phyloP scores from a whole-genome alignment of 75 land plant species.

The Pseudotsuga menziesii region DNA sequence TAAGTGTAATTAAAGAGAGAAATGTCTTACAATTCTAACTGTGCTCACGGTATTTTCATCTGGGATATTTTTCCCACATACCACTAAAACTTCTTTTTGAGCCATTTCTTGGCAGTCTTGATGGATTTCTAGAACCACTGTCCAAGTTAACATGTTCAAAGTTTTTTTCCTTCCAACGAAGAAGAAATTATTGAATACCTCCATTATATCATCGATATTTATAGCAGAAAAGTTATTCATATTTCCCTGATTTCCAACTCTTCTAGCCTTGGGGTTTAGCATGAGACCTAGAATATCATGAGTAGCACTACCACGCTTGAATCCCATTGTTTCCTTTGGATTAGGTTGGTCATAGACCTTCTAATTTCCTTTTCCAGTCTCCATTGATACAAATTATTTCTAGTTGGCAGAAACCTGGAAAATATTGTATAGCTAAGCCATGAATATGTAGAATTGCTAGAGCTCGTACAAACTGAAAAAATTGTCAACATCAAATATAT shows the following conservation, averaged over 20 bases:
- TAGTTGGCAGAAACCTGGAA: no score
- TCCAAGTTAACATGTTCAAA: constrained; percentile 36
- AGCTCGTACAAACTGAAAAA: no score
- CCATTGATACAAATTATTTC: no score
- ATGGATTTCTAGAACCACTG: constrained; percentile 20
- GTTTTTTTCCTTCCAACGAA: constrained; percentile 54
- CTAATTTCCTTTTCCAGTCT: no score
- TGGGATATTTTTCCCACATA: constrained; percentile 5
- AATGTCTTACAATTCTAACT: not conserved
- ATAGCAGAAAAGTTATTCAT: not conserved
- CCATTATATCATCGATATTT: constrained; percentile 32
- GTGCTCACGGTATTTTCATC: not conserved
- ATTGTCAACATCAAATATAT: no score
- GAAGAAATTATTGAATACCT: constrained; percentile 60
- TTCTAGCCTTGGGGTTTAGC: constrained; percentile 31
- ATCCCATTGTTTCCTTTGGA: no score
- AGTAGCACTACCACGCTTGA: no score
- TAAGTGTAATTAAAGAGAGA: not conserved
- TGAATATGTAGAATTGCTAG: no score
- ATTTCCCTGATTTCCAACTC: not conserved
- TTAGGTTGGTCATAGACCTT: no score
- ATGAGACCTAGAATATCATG: constrained; percentile 36
- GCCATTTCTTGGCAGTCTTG: constrained; percentile 35
- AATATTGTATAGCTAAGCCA: no score
- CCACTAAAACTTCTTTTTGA: constrained; percentile 21